phyloP scores from a whole-genome alignment of 768 basidiomycete genomes.

The Dentipellis sp. region DNA sequence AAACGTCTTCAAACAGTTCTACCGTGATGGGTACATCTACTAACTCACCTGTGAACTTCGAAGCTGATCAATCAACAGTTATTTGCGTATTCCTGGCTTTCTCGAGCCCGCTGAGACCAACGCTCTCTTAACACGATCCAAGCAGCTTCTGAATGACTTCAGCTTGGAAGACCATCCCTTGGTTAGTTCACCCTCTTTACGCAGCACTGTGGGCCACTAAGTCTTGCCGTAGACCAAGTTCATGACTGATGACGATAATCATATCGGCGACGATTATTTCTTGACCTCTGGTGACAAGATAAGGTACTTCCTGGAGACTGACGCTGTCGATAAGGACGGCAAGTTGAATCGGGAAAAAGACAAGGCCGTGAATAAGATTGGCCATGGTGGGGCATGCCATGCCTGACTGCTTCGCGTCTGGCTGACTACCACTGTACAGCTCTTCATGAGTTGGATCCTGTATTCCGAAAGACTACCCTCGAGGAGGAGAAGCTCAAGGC shows the following conservation, averaged over 20 bases:
- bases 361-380: slow-evolving; percentile 90
- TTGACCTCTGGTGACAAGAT: slow-evolving; percentile 90
- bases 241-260: slow-evolving; percentile 66
- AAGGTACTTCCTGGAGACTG: slow-evolving; percentile 89
- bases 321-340: slow-evolving; percentile 62
- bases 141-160: slow-evolving; percentile 72
- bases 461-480: slow-evolving; percentile 71
- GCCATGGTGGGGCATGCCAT: slow-evolving; percentile 48
- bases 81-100: slow-evolving; percentile 72
- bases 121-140: slow-evolving; percentile 60
- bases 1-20: slow-evolving; percentile 31
- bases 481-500: slow-evolving; percentile 63
- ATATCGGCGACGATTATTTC: slow-evolving; percentile 92
- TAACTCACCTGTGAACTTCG: background rate
- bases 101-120: slow-evolving; percentile 46
- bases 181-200: slow-evolving; percentile 35
- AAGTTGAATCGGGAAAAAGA: slow-evolving; percentile 64
- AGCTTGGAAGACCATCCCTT: slow-evolving; percentile 69
- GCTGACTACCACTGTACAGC: slow-evolving; percentile 30
- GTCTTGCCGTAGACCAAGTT: slow-evolving; percentile 68
- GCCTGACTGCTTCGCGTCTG: background rate
- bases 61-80: slow-evolving; percentile 34
- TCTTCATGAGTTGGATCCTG: slow-evolving; percentile 77
- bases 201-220: background rate
- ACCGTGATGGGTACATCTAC: slow-evolving; percentile 44